phyloP scores from a whole-genome alignment of 768 basidiomycete species.

The Mycena vitilis region DNA sequence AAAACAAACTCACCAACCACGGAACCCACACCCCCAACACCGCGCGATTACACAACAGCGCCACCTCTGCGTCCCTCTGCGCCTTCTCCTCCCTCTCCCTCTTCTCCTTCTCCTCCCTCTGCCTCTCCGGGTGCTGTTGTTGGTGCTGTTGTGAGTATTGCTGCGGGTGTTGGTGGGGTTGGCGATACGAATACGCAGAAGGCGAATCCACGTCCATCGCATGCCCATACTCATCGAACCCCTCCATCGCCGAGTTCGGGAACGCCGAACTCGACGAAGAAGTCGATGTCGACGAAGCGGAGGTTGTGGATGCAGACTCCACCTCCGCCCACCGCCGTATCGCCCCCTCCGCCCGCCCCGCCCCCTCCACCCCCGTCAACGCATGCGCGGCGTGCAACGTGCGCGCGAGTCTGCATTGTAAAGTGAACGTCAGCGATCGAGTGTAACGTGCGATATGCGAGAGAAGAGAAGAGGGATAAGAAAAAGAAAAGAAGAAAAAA shows the following conservation, averaged over 20 bases:
- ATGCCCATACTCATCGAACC: not conserved
- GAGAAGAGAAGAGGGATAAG: not conserved
- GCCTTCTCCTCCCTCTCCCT: conserved; percentile 1
- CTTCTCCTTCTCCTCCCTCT: not conserved
- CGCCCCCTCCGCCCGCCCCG: conserved; percentile 20
- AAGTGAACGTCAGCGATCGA: not conserved
- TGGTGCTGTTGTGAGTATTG: no score
- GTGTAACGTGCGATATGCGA: not conserved
- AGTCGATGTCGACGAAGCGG: not conserved
- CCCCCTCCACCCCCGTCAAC: conserved; percentile 14
- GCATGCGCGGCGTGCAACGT: conserved; percentile 6
- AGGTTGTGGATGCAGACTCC: not conserved
- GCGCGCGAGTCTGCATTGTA: conserved; percentile 21
- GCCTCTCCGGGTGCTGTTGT: not conserved
- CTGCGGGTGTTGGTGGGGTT: no score
- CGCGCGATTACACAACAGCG: conserved; percentile 26
- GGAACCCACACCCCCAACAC: conserved; percentile 27
- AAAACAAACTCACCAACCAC: conserved; percentile 37
- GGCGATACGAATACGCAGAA: not conserved
- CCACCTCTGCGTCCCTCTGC: conserved; percentile 1
- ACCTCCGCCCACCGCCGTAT: conserved; percentile 20
- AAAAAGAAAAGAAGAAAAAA: not conserved
- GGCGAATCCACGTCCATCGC: conserved; percentile 19
- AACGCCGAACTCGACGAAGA: not conserved
- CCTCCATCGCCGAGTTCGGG: not conserved